Percentiles rank a stretch among this genome's conserved stretches.
phyloP scores from a whole-genome alignment of 1,284 basidiomycete genomes.

The Inonotus hispidus region DNA sequence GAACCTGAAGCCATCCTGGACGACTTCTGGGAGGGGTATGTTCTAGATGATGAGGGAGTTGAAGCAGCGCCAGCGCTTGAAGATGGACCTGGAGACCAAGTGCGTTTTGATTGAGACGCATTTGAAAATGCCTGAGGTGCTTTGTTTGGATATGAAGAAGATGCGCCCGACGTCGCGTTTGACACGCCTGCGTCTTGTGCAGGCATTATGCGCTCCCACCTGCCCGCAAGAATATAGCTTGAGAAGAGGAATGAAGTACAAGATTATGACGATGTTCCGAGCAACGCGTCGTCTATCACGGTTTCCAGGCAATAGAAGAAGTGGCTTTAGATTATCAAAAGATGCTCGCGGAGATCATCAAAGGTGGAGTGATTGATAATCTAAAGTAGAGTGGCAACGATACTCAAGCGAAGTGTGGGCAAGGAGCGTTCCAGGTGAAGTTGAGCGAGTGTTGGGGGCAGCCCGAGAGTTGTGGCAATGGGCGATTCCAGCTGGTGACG shows the following conservation, averaged over 20 bases:
- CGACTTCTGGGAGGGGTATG: neutral
- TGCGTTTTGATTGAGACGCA: neutral
- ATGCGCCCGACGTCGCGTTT: neutral
- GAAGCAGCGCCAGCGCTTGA: slow-evolving; percentile 9
- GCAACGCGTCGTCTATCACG: neutral
- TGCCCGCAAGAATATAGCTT: neutral
- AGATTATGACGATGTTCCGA: neutral
- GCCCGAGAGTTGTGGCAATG: neutral
- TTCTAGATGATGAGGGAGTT: neutral
- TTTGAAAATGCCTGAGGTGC: neutral
- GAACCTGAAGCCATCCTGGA: neutral
- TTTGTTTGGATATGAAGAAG: neutral
- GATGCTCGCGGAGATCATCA: neutral
- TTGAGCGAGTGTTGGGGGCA: neutral
- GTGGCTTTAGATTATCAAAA: neutral
- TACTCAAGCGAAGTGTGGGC: neutral
- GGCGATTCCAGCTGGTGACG: neutral
- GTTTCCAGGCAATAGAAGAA: neutral
- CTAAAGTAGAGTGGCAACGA: neutral
- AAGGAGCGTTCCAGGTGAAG: neutral
- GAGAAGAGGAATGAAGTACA: neutral
- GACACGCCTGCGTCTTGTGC: neutral
- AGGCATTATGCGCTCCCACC: neutral
- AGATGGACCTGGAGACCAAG: neutral
- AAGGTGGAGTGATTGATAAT: neutral